Conservation (phyloP, 1,139 yeast genomes). For the Citeromyces siamensis region DNA sequence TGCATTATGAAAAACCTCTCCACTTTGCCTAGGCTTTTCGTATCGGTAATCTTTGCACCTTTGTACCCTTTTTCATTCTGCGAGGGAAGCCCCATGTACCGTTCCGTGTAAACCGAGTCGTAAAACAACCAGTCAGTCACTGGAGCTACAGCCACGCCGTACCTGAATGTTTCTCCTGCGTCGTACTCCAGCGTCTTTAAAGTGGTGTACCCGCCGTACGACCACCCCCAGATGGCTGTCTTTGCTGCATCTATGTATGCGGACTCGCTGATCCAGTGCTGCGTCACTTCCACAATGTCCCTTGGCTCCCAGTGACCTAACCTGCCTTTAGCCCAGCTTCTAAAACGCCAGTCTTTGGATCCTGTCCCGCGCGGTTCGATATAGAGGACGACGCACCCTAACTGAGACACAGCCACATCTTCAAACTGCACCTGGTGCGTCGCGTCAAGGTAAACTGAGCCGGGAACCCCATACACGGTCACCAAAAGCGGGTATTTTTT, state of each 20-base stretch:
- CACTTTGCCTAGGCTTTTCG: constrained; percentile 31
- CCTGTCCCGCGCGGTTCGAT: constrained; percentile 97
- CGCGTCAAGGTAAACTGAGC: constrained; percentile 60
- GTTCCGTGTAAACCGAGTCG: constrained; percentile 80
- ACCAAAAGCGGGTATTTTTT: constrained; percentile 71
- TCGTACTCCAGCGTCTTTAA: constrained; percentile 67
- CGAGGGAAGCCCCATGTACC: constrained; percentile 69
- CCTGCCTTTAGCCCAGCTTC: constrained; percentile 51
- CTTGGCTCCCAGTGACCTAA: constrained; percentile 85
- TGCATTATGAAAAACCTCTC: constrained; percentile 75
- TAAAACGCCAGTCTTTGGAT: constrained; percentile 70
- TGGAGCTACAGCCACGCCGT: constrained; percentile 85
- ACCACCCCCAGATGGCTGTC: constrained; percentile 97
- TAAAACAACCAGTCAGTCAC: constrained; percentile 76
- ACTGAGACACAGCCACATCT: constrained; percentile 51
- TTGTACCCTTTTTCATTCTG: constrained; percentile 42
- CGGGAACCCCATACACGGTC: constrained; percentile 91
- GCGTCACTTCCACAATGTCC: constrained; percentile 61
- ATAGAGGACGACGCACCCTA: constrained; percentile 65
- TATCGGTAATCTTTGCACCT: constrained; percentile 30
- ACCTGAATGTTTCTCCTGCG: constrained; percentile 52
- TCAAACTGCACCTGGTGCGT: constrained; percentile 50
- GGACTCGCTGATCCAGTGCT: constrained; percentile 41
- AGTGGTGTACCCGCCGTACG: constrained; percentile 77
- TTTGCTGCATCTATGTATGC: constrained; percentile 43